Evolutionary conservation across 2,329 filamentous ascomycete species (phyloP), one percentile per base, ranked within the genome.

Genomic region (Trichoderma sp.): DNA sequence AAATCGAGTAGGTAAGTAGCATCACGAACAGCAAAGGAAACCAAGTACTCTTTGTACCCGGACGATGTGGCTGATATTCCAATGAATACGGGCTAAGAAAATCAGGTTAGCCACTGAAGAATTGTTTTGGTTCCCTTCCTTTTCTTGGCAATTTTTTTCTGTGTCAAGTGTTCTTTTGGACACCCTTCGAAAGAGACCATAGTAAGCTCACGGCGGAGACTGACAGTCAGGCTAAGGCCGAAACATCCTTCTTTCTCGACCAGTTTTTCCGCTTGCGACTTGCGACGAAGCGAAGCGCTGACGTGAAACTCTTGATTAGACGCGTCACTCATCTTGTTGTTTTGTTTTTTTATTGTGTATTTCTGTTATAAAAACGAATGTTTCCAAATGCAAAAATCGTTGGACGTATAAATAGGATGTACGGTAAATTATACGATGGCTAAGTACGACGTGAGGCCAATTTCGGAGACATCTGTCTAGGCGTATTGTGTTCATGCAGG

Each of bases 1-100:
- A 92, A 94, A 79, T 95, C 92, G 58, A 93, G 84, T 26, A 92
- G 88, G 78, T 95, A 95, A 4, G 91, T 90, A 6, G 89, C 89
- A 78, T 95, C 92, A 74, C 93, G 92, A 73, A 92, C 87, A 4
- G 91, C 91, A 63, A 94, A 83, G 15, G 91, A 90, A 28, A 93
- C 84, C 6, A 87, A 86, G 12, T 89, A 84, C 1, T 85, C 85
- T 66, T 84, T 82, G 71, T 87, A 83, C 36, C 87, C 83, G 1
- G 83, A 80, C 62, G 86, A 82, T 62, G 86, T 82, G 53, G 87
- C 87, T 4, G 90, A 89, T 39, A 92, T 87, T 70, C 91, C 91
- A 56, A 89, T 80, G 75, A 87, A 93, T 62, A 92, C 84, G 28
- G 68, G 64, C 72, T 73, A 63, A 14, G n/a, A 56, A 18, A 5